A percentile compares a stretch with the other conserved stretches of the same genome.
Evolutionary conservation across 306 rosid genomes (phyloP).

Genomic region (Calophaca sinica): DNA sequence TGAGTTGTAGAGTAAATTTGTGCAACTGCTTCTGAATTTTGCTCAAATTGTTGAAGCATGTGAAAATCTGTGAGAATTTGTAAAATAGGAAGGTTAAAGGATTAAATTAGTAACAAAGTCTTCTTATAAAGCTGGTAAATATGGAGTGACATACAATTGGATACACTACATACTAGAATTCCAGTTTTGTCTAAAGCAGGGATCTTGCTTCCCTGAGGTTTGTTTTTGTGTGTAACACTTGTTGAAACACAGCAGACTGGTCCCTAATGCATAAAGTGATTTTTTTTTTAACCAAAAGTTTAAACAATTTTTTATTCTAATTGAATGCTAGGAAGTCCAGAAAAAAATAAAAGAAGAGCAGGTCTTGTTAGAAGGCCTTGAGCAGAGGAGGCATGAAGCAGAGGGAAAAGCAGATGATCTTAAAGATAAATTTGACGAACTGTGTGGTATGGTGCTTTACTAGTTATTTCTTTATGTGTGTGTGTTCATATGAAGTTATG

Average conservation of each 20-base stretch:
- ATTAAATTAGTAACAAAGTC: constrained; percentile 2
- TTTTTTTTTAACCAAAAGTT: not conserved
- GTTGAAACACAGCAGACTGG: constrained; percentile 8
- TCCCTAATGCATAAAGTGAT: constrained; percentile 17
- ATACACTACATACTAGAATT: constrained; percentile 3
- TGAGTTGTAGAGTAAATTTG: constrained; percentile 6
- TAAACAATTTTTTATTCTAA: constrained; percentile 38
- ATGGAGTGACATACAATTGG: constrained; percentile 20
- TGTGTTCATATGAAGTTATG: constrained; percentile 24
- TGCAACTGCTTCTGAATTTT: not conserved
- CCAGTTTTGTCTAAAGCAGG: constrained; percentile 30
- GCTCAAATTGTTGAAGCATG: constrained; percentile 17
- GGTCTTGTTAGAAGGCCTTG: constrained; percentile 51
- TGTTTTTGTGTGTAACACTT: constrained; percentile 19
- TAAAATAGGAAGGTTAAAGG: not conserved
- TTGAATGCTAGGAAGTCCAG: constrained; percentile 59
- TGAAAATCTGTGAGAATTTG: not conserved
- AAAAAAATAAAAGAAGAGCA: constrained; percentile 57
- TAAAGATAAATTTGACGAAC: constrained; percentile 66
- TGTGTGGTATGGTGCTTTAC: constrained; percentile 64
- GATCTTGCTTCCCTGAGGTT: constrained; percentile 21
- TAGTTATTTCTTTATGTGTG: constrained; percentile 32
- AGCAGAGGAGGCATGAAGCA: constrained; percentile 60
- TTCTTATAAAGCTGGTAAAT: constrained; percentile 23
- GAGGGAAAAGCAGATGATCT: constrained; percentile 60